Conservation (phyloP, 495 filamentous ascomycete genomes). For the Viridothelium virens region DNA sequence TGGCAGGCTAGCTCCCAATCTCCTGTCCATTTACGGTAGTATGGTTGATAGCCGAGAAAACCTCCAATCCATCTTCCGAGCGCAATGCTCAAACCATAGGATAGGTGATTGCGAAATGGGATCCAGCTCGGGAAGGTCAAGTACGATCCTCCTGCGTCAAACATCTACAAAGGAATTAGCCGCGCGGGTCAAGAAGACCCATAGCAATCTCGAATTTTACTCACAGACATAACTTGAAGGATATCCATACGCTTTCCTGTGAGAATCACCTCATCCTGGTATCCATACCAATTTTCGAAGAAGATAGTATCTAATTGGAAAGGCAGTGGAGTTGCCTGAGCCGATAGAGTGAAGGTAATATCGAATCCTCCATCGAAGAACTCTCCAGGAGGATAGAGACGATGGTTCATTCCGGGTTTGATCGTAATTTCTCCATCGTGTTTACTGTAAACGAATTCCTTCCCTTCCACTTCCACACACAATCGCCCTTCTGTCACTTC, state of each 20-base stretch:
- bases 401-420: slow-evolving; percentile 37
- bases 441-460: slow-evolving; percentile 28
- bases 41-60: slow-evolving; percentile 47
- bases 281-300: slow-evolving; percentile 51
- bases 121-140: slow-evolving; percentile 41
- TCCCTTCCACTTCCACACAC: slow-evolving; percentile 34
- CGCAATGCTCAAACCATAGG: slow-evolving; percentile 37
- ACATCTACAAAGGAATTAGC: slow-evolving; percentile 32
- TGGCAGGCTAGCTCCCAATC: slow-evolving; percentile 44
- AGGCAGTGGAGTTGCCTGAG: slow-evolving; percentile 28
- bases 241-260: slow-evolving; percentile 36
- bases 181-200: neutral
- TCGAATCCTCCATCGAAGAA: slow-evolving; percentile 14
- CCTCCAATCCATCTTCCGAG: slow-evolving; percentile 46
- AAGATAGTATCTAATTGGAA: slow-evolving; percentile 43
- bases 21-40: slow-evolving; percentile 44
- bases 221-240: slow-evolving; percentile 42
- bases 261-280: slow-evolving; percentile 43
- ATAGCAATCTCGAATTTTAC: slow-evolving; percentile 13
- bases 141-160: slow-evolving; percentile 45
- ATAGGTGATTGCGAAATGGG: slow-evolving; percentile 37
- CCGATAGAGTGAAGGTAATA: slow-evolving; percentile 27
- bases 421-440: slow-evolving; percentile 35
- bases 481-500: slow-evolving; percentile 35
- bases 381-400: slow-evolving; percentile 32